A percentile compares a stretch with the other conserved stretches of the same genome.
Evolutionary conservation across 2,329 filamentous ascomycete species (phyloP).

Genomic region (Tolypocladium nubicola): DNA sequence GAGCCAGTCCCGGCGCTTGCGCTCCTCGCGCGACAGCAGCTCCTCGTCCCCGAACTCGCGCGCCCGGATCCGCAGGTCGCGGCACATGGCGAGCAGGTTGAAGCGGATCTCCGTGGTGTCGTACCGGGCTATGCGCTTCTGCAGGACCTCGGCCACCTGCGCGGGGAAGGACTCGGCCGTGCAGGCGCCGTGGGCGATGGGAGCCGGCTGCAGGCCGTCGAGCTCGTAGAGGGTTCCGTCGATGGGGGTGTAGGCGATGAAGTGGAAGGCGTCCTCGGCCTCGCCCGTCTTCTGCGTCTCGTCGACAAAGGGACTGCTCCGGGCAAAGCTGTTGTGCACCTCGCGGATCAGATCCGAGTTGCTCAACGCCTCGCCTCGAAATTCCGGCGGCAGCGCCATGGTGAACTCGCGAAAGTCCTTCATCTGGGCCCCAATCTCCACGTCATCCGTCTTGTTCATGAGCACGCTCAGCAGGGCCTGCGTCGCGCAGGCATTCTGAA

Average conservation of each 20-base stretch:
- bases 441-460: conserved; percentile 64
- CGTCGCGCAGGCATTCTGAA: conserved; percentile 96
- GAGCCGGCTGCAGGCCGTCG: conserved; percentile 85
- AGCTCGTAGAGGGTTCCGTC: conserved; percentile 81
- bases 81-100: conserved; percentile 87
- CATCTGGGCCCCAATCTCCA: conserved; percentile 64
- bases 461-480: conserved; percentile 89
- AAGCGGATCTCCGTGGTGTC: conserved; percentile 84
- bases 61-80: conserved; percentile 68
- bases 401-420: conserved; percentile 82
- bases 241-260: conserved; percentile 86
- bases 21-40: conserved; percentile 65
- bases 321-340: conserved; percentile 85
- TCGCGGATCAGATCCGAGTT: conserved; percentile 60
- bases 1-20: conserved; percentile 76
- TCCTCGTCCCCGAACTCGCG: conserved; percentile 75
- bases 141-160: conserved; percentile 78
- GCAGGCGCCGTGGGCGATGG: conserved; percentile 79
- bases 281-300: conserved; percentile 63
- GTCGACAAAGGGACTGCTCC: conserved; percentile 82
- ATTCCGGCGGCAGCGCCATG: conserved; percentile 67
- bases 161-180: conserved; percentile 60
- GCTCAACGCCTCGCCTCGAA: conserved; percentile 49
- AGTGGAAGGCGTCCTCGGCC: conserved; percentile 90
- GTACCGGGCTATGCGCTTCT: conserved; percentile 74